phyloP scores from a whole-genome alignment of 768 basidiomycete species.

The Butyriboletus loyo region DNA sequence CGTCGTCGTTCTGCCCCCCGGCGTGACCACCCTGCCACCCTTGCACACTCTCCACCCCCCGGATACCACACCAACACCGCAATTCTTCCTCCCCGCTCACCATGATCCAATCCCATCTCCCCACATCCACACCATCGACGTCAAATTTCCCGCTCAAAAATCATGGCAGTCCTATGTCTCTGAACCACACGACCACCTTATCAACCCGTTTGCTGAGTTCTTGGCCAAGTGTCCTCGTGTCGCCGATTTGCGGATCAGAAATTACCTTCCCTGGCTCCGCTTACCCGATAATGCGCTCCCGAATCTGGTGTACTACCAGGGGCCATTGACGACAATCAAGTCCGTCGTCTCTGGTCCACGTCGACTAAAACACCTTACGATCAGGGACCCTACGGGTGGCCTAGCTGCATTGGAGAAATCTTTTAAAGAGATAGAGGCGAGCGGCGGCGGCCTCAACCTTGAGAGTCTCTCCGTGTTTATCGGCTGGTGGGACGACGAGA shows the following conservation, averaged over 20 bases:
- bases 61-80: background rate
- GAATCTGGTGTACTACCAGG: conserved; percentile 19
- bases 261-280: conserved; percentile 27
- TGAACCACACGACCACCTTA: conserved; percentile 27
- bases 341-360: conserved; percentile 22
- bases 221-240: conserved; percentile 23
- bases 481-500: conserved; percentile 46
- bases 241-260: conserved; percentile 22
- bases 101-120: conserved; percentile 17
- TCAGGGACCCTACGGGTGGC: conserved; percentile 24
- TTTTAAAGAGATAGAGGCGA: conserved; percentile 25
- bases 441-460: conserved; percentile 18
- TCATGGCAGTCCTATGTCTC: conserved; percentile 28
- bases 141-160: conserved; percentile 31
- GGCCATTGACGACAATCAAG: conserved; percentile 27
- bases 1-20: conserved; percentile 7
- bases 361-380: conserved; percentile 19
- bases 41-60: conserved; percentile 11
- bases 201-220: conserved; percentile 26
- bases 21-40: background rate
- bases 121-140: conserved; percentile 29
- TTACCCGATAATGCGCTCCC: conserved; percentile 20
- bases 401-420: conserved; percentile 23
- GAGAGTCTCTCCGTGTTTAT: conserved; percentile 35
- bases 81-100: conserved; percentile 6